These are phyloP conservation scores for Discostella stelligera DNA, from an alignment of 352 stramenopile species.

Conservation along the genomic window DNA sequence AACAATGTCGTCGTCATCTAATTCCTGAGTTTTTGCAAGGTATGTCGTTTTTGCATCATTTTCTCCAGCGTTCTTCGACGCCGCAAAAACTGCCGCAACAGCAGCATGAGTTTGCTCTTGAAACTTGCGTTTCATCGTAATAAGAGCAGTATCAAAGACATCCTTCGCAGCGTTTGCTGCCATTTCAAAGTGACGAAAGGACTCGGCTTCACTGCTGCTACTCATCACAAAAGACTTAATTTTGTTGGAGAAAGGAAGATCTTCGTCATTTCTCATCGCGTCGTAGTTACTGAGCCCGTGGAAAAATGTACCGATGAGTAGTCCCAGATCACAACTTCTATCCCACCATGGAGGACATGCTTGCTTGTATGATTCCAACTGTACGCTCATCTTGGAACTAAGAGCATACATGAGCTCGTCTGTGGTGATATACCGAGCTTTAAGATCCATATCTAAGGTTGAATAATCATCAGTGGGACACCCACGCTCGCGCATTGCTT, in stretches of 20 bases:
- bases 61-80: constrained; percentile 49
- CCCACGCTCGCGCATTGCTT: constrained; percentile 73
- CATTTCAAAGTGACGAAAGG: constrained; percentile 60
- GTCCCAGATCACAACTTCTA: constrained; percentile 75
- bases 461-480: constrained; percentile 71
- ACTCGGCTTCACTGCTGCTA: constrained; percentile 58
- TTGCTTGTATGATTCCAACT: constrained; percentile 38
- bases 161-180: constrained; percentile 52
- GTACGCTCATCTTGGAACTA: constrained; percentile 34
- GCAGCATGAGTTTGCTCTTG: constrained; percentile 73
- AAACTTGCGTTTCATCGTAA: constrained; percentile 73
- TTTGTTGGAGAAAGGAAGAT: constrained; percentile 69
- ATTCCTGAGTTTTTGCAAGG: constrained; percentile 46
- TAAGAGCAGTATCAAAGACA: constrained; percentile 76
- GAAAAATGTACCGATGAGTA: constrained; percentile 81
- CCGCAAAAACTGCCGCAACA: constrained; percentile 75
- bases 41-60: constrained; percentile 43
- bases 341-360: constrained; percentile 73
- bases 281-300: constrained; percentile 83
- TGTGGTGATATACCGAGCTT: constrained; percentile 66
- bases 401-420: constrained; percentile 72
- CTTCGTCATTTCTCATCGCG: constrained; percentile 74
- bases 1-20: constrained; percentile 75
- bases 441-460: constrained; percentile 76
- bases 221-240: constrained; percentile 65